Evolutionary conservation across 495 filamentous ascomycete species (phyloP), one percentile per base, ranked within the genome.

Genomic region (Podospora fimiseda): DNA sequence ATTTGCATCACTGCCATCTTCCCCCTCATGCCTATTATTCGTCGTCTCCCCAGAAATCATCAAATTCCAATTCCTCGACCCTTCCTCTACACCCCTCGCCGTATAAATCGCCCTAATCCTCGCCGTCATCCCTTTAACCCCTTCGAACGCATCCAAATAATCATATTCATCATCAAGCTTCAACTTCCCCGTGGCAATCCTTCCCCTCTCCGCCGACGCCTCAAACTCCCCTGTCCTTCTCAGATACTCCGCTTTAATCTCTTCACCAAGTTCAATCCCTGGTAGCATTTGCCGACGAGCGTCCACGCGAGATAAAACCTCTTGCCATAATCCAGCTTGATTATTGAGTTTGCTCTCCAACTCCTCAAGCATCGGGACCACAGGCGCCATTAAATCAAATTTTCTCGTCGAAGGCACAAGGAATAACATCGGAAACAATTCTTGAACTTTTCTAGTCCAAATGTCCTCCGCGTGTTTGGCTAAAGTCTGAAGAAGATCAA

Each of bases 311-410:
- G 14, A 42, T 9, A 42, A 15, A 18, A 42, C 41, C 14, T 30
- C n/a, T 1, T 20, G 21, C n/a, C 51, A 48, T 3, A 48, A 27
- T 3, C 8, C 3, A 2, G 2, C 16, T 18, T 16, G 36, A 2
- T 4, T 6, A 3, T 48, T 19, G n/a, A 43, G 14, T 2, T 43
- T 22, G 18, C 24, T n/a, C 16, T 16, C 30, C 51, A 54, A 22
- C 14, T 54, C 51, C 21, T 42, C 43, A 0, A 54, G 30, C 13
- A 54, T 11, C 2, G n/a, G 13, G 11, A 48, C 19, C 11, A 42
- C 51, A 3, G 51, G 44, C 18, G n/a, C 19, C 43, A 48, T 48
- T 20, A 48, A 13, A 37, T 54, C 44, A 18, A 19, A 13, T 11
- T 15, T 39, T 7, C 22, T 24, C 21, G 20, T 14, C 7, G 37